A percentile compares a stretch with the other conserved stretches of the same genome.
Conservation (phyloP, 2,329 filamentous ascomycete genomes). For the Lasiodiplodia citricola region DNA sequence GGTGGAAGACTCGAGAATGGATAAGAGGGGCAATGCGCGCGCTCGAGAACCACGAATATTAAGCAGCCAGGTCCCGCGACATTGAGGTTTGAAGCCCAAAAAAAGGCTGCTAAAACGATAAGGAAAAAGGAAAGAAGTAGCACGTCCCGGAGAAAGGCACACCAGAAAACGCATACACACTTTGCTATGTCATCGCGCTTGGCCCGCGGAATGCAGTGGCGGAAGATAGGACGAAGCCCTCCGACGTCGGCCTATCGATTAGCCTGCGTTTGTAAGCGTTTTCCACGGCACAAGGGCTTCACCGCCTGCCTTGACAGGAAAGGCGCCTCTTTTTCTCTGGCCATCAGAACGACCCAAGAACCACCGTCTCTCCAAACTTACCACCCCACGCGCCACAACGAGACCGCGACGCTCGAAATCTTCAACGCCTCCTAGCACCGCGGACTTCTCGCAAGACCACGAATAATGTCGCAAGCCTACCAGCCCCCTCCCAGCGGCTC, state of each 20-base stretch:
- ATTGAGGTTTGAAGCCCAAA: background rate
- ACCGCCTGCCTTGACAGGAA: conserved; percentile 19
- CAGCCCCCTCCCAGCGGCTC: conserved; percentile 26
- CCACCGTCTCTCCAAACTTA: background rate
- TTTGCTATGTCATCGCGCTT: conserved; percentile 13
- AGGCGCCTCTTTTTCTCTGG: background rate
- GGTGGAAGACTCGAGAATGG: background rate
- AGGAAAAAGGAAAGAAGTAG: background rate
- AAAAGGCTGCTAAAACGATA: background rate
- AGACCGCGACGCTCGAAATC: background rate
- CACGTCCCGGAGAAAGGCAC: conserved; percentile 14
- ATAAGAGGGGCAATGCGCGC: background rate
- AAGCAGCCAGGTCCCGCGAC: background rate
- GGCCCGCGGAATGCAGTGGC: conserved; percentile 13
- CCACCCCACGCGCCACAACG: background rate
- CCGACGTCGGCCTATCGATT: conserved; percentile 26
- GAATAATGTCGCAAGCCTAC: conserved; percentile 28
- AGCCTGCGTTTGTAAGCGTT: conserved; percentile 23
- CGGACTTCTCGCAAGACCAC: background rate
- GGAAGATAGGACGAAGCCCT: background rate
- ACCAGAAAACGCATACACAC: conserved; percentile 1
- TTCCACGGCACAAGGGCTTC: background rate
- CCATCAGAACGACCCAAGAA: background rate
- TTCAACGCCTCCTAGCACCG: too few relatives aligned
- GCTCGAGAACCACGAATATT: background rate